Percentiles rank a stretch among this genome's conserved stretches.
phyloP scores from a whole-genome alignment of 1,284 basidiomycete genomes.

The Trichosporon coremiiforme region DNA sequence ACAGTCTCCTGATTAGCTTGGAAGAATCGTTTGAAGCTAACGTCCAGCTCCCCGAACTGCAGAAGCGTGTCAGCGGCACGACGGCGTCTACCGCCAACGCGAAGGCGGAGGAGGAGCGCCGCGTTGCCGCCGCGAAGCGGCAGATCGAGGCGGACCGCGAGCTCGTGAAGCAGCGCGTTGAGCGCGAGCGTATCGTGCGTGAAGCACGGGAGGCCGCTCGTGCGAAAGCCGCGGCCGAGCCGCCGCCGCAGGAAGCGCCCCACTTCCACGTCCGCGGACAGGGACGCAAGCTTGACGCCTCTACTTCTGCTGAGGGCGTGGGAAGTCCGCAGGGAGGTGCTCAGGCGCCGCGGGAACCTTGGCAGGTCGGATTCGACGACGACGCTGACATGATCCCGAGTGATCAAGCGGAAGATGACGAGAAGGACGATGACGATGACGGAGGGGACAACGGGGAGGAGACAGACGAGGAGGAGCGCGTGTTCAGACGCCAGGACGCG shows the following conservation, averaged over 20 bases:
- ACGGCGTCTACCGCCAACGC: constrained; percentile 28
- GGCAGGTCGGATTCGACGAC: background rate
- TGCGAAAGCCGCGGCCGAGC: constrained; percentile 18
- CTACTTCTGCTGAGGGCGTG: background rate
- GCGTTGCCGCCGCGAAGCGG: constrained; percentile 40
- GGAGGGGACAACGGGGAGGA: constrained; percentile 26
- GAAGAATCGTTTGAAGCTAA: constrained; percentile 12
- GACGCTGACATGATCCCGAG: constrained; percentile 11
- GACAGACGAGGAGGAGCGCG: constrained; percentile 29
- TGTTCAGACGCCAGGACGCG: constrained; percentile 8
- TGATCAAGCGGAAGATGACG: background rate
- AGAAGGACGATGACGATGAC: constrained; percentile 9
- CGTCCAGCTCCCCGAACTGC: constrained; percentile 33
- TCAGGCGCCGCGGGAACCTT: background rate
- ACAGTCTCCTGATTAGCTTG: too few relatives aligned
- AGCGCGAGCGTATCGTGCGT: constrained; percentile 40
- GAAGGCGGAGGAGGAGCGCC: constrained; percentile 42
- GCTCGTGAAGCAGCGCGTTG: constrained; percentile 40
- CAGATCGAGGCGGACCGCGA: constrained; percentile 51
- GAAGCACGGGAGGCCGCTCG: constrained; percentile 32
- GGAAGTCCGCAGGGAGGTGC: background rate
- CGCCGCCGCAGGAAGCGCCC: background rate
- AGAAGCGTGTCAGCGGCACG: constrained; percentile 29
- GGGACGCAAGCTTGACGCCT: background rate
- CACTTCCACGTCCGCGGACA: constrained; percentile 3